These are phyloP conservation scores for Diaporthe amygdali DNA, from an alignment of 2,329 filamentous ascomycete genomes.

Conservation along the genomic window DNA sequence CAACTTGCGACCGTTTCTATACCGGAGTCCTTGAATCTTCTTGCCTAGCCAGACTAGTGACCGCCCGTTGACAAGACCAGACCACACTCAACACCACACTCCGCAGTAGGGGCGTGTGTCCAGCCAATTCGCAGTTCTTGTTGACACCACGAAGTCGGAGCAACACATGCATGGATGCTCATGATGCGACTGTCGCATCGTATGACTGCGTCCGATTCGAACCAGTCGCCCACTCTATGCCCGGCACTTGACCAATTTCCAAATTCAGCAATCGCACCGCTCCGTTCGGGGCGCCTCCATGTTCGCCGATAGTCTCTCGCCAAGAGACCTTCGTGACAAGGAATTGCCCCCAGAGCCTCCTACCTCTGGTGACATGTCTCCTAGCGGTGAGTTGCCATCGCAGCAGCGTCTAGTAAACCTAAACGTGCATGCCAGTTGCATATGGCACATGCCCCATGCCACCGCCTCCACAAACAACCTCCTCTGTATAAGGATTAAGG, in stretches of 20 bases:
- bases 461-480: neutral
- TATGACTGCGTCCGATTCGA: neutral
- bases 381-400: neutral
- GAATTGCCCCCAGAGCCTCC: neutral
- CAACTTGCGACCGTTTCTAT: too few species aligned
- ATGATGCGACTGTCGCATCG: neutral
- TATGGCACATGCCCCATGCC: neutral
- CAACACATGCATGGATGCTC: neutral
- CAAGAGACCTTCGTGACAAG: neutral
- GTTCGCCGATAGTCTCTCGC: neutral
- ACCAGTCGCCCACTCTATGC: neutral
- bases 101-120: neutral
- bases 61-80: neutral
- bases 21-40: neutral
- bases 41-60: neutral
- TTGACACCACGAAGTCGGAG: neutral
- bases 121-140: neutral
- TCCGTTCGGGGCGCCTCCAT: neutral
- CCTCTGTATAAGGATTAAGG: neutral
- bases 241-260: too few species aligned
- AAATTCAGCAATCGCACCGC: neutral
- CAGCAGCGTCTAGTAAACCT: neutral
- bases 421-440: neutral
- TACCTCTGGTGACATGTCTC: neutral
- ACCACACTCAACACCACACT: neutral